Evolutionary conservation across 352 stramenopile species (phyloP).

Genomic region (Hyphochytrium catenoides): DNA sequence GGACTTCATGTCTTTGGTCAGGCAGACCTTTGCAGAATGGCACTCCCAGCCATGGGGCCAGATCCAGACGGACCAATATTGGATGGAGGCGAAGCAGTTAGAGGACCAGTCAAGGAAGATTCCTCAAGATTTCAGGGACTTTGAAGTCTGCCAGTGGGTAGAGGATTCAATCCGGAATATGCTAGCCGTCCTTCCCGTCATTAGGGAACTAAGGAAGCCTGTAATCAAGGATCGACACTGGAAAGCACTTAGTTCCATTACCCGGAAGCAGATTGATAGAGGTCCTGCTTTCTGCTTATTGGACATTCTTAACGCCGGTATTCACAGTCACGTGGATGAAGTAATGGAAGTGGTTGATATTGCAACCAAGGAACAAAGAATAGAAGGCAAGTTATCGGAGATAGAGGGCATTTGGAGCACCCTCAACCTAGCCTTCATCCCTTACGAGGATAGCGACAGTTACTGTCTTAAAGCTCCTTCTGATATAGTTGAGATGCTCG

Average conservation of each 20-base stretch:
- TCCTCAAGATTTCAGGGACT: constrained; percentile 53
- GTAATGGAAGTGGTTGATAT: constrained; percentile 84
- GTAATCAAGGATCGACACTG: constrained; percentile 66
- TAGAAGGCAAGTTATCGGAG: constrained; percentile 78
- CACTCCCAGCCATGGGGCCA: constrained; percentile 56
- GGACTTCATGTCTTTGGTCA: constrained; percentile 69
- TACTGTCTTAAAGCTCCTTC: constrained; percentile 59
- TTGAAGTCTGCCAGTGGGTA: constrained; percentile 72
- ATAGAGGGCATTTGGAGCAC: constrained; percentile 69
- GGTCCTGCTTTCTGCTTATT: constrained; percentile 45
- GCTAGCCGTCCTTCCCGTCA: constrained; percentile 62
- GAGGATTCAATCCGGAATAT: constrained; percentile 73
- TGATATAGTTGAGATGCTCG: constrained; percentile 72
- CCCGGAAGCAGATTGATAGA: constrained; percentile 56
- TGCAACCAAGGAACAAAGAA: constrained; percentile 86
- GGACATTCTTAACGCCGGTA: constrained; percentile 73
- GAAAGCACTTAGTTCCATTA: constrained; percentile 57
- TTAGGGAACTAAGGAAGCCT: constrained; percentile 60
- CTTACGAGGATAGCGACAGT: constrained; percentile 35
- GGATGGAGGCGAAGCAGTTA: constrained; percentile 68
- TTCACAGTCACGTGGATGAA: constrained; percentile 72
- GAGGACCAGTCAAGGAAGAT: constrained; percentile 22
- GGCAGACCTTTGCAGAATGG: constrained; percentile 44
- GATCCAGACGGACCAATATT: constrained; percentile 60
- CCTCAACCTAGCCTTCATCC: constrained; percentile 73